Conservation (phyloP, 768 basidiomycete genomes). For the Pleurotus ostreatus region DNA sequence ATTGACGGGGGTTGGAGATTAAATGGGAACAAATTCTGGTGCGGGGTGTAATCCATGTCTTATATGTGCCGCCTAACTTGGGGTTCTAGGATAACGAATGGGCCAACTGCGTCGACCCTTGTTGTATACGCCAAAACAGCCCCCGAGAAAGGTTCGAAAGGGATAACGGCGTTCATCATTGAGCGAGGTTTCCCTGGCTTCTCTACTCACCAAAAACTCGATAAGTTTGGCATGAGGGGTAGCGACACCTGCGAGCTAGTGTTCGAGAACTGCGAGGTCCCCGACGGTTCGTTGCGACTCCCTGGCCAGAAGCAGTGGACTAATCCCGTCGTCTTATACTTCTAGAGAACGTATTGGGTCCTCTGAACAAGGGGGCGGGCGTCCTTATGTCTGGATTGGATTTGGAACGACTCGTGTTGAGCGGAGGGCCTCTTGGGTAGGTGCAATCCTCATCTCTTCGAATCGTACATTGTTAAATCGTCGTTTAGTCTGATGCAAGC, state of each 20-base stretch:
- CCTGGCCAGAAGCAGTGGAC: too few relatives aligned
- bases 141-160: conserved; percentile 74
- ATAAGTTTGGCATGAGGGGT: conserved; percentile 96
- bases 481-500: conserved; percentile 78
- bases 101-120: conserved; percentile 84
- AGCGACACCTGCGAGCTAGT: conserved; percentile 93
- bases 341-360: conserved; percentile 82
- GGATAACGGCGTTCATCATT: conserved; percentile 89
- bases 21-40: conserved; percentile 96
- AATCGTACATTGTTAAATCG: background rate
- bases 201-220: conserved; percentile 85
- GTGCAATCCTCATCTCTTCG: conserved; percentile 9
- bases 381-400: conserved; percentile 96
- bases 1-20: conserved; percentile 71
- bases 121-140: conserved; percentile 91
- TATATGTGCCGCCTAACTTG: too few relatives aligned
- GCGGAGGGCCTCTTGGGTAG: conserved; percentile 89
- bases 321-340: conserved; percentile 9
- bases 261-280: conserved; percentile 87
- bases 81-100: conserved; percentile 83
- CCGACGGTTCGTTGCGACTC: conserved; percentile 60
- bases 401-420: conserved; percentile 85
- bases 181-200: conserved; percentile 82
- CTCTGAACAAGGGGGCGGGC: conserved; percentile 71
- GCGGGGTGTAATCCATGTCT: conserved; percentile 17